phyloP scores from a whole-genome alignment of 129 eudicot species.

The Tagetes patula region DNA sequence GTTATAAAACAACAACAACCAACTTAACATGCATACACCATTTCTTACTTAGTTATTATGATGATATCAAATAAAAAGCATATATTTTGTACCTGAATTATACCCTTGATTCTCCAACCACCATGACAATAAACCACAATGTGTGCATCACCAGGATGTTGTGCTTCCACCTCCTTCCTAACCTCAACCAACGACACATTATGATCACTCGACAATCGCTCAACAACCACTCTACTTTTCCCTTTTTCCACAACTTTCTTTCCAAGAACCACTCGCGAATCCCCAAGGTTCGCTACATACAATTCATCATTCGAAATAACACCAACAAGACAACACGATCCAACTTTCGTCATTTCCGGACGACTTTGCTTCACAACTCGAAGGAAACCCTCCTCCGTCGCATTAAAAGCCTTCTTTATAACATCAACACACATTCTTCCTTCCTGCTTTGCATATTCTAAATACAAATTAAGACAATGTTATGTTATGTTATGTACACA shows the following conservation, averaged over 20 bases:
- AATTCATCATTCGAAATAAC: conserved; percentile 64
- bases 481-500: background rate
- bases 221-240: conserved; percentile 57
- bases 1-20: background rate
- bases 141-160: conserved; percentile 78
- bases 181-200: conserved; percentile 78
- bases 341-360: conserved; percentile 80
- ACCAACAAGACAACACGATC: conserved; percentile 92
- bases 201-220: conserved; percentile 85
- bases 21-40: too few species aligned
- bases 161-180: conserved; percentile 88
- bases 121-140: conserved; percentile 76
- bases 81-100: conserved; percentile 65
- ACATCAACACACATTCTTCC: conserved; percentile 68
- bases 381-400: conserved; percentile 78
- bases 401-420: conserved; percentile 74
- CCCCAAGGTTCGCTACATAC: conserved; percentile 88
- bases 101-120: conserved; percentile 97
- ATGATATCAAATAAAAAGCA: background rate
- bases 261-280: conserved; percentile 89
- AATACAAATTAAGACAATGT: too few species aligned
- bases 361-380: conserved; percentile 57
- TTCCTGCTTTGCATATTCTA: conserved; percentile 72
- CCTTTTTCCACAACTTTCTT: conserved; percentile 45
- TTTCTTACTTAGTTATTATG: background rate